These are phyloP conservation scores for Pyrus bretschneideri DNA, from an alignment of 306 rosid species.

Conservation along the genomic window DNA sequence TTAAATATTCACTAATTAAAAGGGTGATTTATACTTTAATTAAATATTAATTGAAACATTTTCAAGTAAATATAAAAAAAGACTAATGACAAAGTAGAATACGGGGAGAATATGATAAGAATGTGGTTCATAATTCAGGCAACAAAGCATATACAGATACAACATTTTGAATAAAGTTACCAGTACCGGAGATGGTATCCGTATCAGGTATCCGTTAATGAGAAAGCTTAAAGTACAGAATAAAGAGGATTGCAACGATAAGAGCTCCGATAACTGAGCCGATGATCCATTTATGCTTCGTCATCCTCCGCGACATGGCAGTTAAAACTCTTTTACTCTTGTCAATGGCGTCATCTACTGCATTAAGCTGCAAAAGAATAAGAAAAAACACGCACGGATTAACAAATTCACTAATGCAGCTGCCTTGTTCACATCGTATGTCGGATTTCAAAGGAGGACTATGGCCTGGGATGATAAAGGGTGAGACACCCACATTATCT, in stretches of 20 bases:
- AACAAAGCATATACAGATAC: slow-evolving; percentile 12
- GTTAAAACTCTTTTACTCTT: slow-evolving; percentile 73
- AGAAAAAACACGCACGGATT: background rate
- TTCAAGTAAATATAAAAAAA: background rate
- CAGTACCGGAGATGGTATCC: slow-evolving; percentile 3
- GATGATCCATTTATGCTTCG: slow-evolving; percentile 73
- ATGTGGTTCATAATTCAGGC: slow-evolving; percentile 21
- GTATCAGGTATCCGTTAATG: slow-evolving; percentile 20
- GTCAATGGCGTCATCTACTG: slow-evolving; percentile 79
- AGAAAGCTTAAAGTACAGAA: slow-evolving; percentile 55
- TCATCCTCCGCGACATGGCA: slow-evolving; percentile 70
- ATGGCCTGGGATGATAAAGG: too few species aligned
- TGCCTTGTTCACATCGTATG: background rate
- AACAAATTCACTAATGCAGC: slow-evolving; percentile 6
- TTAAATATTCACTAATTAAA: too few species aligned
- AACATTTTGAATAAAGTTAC: background rate
- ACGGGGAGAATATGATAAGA: slow-evolving; percentile 1
- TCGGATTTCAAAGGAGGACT: background rate
- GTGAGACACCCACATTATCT: background rate
- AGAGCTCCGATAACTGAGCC: slow-evolving; percentile 71
- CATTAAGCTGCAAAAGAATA: slow-evolving; percentile 61
- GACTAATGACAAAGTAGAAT: background rate
- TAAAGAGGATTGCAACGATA: slow-evolving; percentile 43
- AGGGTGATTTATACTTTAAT: too few species aligned
- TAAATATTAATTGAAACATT: too few species aligned